Base-by-base conservation (phyloP, 2,329 filamentous ascomycete species). In the Podosphaera fusca region DNA sequence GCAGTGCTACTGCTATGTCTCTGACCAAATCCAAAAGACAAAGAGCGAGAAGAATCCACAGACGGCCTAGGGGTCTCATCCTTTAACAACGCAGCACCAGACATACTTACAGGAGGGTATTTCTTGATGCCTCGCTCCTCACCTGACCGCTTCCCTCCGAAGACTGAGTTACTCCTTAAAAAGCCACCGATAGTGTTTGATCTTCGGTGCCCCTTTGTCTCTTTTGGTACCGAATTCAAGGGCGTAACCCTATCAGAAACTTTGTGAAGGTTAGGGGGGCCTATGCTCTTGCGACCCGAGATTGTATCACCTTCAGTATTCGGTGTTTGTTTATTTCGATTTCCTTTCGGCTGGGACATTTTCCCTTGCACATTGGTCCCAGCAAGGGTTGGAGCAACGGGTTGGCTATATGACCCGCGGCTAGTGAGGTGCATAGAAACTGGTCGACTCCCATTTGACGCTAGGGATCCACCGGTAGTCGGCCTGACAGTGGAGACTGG, bases 81-180 rank as follows among this genome's bases (percentile, higher is more conserved):
- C 29, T 60, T 61, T 33, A 53, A 56, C 38, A 74, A 74, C 53
- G 76, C 75, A 4, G 79, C 73, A 69, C 84, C 79, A 60, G 84
- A 79, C 87, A 95, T 94, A 72, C 88, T 95, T 53, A 90, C 85
- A 3, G 90, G 90, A 57, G 90, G 90, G 65, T 95, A 69, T 10
- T 62, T 94, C 61, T 78, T 82, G 67, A 80, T 82, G 56, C 77
- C 72, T 60, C 82, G 81, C 67, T 86, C 80, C 29, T 50, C 50
- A 45, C 29, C 30, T 35, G 61, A 58, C 6, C 65, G 62, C 52
- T 70, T 71, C 45, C 79, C 76, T 21, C 52, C 51, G 66, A 92
- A 89, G 59, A 92, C 75, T 7, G 87, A 92, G 12, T 84, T 85
- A 62, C 82, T 87, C 60, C 89, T 82, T 69, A 95, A 85, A 58